These are phyloP conservation scores for Boletus barrowsii DNA, from an alignment of 768 basidiomycete species.

Conservation along the genomic window DNA sequence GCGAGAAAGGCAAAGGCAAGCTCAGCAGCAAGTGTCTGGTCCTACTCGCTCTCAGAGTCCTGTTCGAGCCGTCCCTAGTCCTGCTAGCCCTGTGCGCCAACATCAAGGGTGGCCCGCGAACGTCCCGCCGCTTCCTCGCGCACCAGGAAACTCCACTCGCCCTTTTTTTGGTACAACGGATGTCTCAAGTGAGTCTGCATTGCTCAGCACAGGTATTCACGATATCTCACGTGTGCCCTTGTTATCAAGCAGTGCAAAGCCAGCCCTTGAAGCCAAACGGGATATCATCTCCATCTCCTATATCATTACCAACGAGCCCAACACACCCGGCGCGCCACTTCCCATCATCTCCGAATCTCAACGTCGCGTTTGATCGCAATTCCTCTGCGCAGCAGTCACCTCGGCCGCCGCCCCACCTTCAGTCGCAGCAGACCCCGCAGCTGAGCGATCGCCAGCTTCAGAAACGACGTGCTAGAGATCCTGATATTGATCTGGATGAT, in stretches of 20 bases:
- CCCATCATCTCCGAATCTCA: conserved; percentile 20
- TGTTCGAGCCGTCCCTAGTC: conserved; percentile 2
- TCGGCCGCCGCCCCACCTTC: conserved; percentile 10
- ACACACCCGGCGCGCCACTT: conserved; percentile 10
- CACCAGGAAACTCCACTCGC: conserved; percentile 15
- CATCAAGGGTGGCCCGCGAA: conserved; percentile 21
- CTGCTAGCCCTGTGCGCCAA: conserved; percentile 16
- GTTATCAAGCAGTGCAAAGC: not conserved
- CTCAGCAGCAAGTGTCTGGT: conserved; percentile 4
- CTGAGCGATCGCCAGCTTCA: conserved; percentile 26
- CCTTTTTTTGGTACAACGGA: conserved; percentile 13
- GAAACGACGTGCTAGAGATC: conserved; percentile 20
- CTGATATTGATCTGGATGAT: conserved; percentile 39
- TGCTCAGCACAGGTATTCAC: not conserved
- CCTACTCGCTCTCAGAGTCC: conserved; percentile 12
- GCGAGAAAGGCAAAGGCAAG: conserved; percentile 13
- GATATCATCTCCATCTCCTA: conserved; percentile 5
- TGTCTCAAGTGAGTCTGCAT: conserved; percentile 11
- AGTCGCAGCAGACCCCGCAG: conserved; percentile 14
- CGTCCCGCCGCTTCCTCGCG: conserved; percentile 30
- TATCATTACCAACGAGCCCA: conserved; percentile 25
- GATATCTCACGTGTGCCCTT: conserved; percentile 5
- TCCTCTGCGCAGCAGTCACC: conserved; percentile 11
- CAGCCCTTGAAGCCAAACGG: conserved; percentile 12
- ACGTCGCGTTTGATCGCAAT: conserved; percentile 23